These are phyloP conservation scores for Alternaria atra DNA, from an alignment of 2,329 filamentous ascomycete species.

Conservation along the genomic window DNA sequence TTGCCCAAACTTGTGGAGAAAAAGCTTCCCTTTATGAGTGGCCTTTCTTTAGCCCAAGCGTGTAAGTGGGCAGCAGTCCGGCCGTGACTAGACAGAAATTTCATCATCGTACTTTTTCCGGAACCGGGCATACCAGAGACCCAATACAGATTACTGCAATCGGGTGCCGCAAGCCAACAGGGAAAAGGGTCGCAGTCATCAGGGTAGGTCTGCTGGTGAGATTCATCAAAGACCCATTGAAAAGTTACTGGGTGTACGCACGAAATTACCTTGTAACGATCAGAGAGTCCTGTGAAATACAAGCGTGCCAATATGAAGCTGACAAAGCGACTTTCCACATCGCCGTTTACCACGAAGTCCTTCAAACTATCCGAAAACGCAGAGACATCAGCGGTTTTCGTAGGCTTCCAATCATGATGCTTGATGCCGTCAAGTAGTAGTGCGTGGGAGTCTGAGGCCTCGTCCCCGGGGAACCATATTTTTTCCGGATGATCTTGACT, in stretches of 20 bases:
- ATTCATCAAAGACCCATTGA: slow-evolving; percentile 16
- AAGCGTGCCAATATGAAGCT: slow-evolving; percentile 3
- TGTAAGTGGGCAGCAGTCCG: neutral
- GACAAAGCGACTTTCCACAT: neutral
- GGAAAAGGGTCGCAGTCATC: slow-evolving; percentile 14
- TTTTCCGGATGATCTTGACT: neutral
- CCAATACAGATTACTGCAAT: slow-evolving; percentile 34
- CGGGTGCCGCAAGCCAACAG: slow-evolving; percentile 20
- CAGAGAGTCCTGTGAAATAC: slow-evolving; percentile 6
- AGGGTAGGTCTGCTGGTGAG: neutral
- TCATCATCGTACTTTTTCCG: slow-evolving; percentile 60
- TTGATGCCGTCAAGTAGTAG: neutral
- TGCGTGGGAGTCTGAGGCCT: neutral
- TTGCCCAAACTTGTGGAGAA: slow-evolving; percentile 44
- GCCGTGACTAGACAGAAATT: slow-evolving; percentile 22
- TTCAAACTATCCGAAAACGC: neutral
- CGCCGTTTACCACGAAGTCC: neutral
- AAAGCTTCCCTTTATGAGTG: slow-evolving; percentile 27
- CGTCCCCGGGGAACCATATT: neutral
- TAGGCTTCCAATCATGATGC: neutral
- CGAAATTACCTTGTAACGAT: slow-evolving; percentile 14
- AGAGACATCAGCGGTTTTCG: neutral
- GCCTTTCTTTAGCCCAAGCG: slow-evolving; percentile 45
- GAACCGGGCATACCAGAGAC: slow-evolving; percentile 58
- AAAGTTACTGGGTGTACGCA: slow-evolving; percentile 14